Conservation (phyloP, 1,139 yeast genomes). For the Yamadazyma trypodendri region DNA sequence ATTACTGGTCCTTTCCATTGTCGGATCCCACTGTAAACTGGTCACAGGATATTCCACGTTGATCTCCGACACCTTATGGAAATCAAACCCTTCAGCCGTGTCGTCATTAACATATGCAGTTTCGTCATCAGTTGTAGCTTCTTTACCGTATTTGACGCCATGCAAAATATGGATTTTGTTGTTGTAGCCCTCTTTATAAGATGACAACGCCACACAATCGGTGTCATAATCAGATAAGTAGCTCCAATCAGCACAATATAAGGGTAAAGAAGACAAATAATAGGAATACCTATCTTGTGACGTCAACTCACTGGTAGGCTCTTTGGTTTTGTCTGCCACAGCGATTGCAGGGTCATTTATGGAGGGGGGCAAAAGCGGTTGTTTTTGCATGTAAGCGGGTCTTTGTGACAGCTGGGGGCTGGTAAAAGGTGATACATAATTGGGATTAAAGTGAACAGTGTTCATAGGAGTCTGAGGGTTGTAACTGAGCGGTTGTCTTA, state of each 20-base stretch:
- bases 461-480: constrained; percentile 4
- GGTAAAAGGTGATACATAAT: constrained; percentile 2
- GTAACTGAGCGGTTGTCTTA: constrained; percentile 2
- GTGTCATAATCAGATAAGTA: constrained; percentile 30
- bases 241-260: constrained; percentile 72
- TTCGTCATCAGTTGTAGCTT: constrained; percentile 14
- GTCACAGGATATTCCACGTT: constrained; percentile 67
- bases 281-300: constrained; percentile 40
- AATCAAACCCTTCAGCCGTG: constrained; percentile 42
- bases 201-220: constrained; percentile 61
- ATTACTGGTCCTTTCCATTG: constrained; percentile 20
- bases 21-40: constrained; percentile 72
- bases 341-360: background rate
- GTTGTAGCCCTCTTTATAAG: constrained; percentile 68
- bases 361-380: constrained; percentile 3
- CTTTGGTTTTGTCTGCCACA: background rate
- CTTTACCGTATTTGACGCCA: constrained; percentile 36
- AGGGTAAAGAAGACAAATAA: constrained; percentile 60
- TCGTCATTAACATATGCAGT: constrained; percentile 11
- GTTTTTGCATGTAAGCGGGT: constrained; percentile 1
- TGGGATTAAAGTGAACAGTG: constrained; percentile 3
- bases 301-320: background rate
- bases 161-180: constrained; percentile 54
- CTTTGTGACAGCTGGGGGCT: constrained; percentile 4
- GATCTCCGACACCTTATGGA: constrained; percentile 51